Conservation (phyloP, 2,329 filamentous ascomycete genomes). For the Pyricularia sp. region DNA sequence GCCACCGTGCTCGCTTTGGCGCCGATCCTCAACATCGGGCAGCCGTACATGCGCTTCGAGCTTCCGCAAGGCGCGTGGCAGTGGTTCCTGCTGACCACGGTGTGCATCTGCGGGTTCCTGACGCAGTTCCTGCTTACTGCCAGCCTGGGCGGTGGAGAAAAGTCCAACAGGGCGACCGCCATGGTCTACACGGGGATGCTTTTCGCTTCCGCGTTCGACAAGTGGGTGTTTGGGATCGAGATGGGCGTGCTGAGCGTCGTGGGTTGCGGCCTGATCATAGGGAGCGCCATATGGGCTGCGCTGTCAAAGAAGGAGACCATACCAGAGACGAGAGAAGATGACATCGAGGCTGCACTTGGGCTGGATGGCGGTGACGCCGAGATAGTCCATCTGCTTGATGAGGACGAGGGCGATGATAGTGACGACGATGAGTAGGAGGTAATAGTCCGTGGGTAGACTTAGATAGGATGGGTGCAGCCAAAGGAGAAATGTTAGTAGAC, state of each 20-base stretch:
- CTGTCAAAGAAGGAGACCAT: conserved; percentile 28
- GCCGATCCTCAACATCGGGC: conserved; percentile 31
- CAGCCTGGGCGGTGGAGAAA: conserved; percentile 59
- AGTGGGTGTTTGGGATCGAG: conserved; percentile 39
- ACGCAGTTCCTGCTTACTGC: conserved; percentile 82
- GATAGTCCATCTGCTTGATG: conserved; percentile 29
- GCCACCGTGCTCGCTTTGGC: conserved; percentile 46
- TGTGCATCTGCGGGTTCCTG: conserved; percentile 67
- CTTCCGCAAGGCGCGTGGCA: conserved; percentile 34
- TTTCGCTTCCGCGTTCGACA: conserved; percentile 43
- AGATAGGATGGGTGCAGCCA: not conserved
- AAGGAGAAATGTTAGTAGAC: not conserved
- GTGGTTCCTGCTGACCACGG: conserved; percentile 57
- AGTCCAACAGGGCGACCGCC: conserved; percentile 46
- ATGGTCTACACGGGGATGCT: conserved; percentile 52
- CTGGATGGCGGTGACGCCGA: conserved; percentile 22
- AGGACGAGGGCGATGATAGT: conserved; percentile 17
- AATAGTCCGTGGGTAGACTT: not conserved
- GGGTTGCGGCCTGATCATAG: conserved; percentile 43
- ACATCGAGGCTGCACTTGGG: conserved; percentile 26
- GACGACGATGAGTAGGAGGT: conserved; percentile 11
- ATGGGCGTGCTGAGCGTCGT: conserved; percentile 40
- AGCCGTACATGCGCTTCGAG: conserved; percentile 35
- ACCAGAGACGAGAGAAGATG: conserved; percentile 15
- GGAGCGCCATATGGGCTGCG: conserved; percentile 41